Conservation (phyloP, 164 flowering plant species). For the Vitis rupestris region DNA sequence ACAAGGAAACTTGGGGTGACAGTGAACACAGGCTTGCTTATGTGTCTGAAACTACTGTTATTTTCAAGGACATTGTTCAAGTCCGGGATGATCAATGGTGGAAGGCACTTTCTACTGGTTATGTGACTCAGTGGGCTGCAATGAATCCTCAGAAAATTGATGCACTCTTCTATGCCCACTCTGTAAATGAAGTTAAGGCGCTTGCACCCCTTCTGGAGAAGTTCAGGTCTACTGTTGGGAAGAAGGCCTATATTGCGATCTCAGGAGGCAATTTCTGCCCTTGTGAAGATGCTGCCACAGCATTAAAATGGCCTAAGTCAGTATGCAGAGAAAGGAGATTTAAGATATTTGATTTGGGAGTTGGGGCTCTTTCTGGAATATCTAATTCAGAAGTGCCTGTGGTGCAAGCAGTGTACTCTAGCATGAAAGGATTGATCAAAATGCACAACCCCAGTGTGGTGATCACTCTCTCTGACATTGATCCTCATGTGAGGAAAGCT, state of each 20-base stretch:
- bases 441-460: constrained; percentile 90
- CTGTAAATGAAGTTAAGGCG: constrained; percentile 65
- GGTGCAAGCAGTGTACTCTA: constrained; percentile 75
- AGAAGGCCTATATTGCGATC: constrained; percentile 84
- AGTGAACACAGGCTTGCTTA: constrained; percentile 97
- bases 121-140: constrained; percentile 96
- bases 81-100: constrained; percentile 99
- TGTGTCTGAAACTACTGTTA: constrained; percentile 94
- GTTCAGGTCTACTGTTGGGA: constrained; percentile 78
- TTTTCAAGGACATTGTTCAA: constrained; percentile 85
- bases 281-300: constrained; percentile 82
- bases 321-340: constrained; percentile 87
- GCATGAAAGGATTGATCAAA: constrained; percentile 85
- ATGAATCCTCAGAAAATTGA: constrained; percentile 93
- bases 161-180: constrained; percentile 89
- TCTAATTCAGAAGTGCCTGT: constrained; percentile 88
- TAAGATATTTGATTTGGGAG: constrained; percentile 81
- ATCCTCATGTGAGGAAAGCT: constrained; percentile 70
- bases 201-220: constrained; percentile 80
- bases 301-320: constrained; percentile 78
- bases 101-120: constrained; percentile 84
- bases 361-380: constrained; percentile 50
- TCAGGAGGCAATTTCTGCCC: constrained; percentile 86
- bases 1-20: constrained; percentile 97
- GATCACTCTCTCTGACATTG: constrained; percentile 66